Conservation (phyloP, 2,329 filamentous ascomycete species). For the Aphanoascus verrucosus region DNA sequence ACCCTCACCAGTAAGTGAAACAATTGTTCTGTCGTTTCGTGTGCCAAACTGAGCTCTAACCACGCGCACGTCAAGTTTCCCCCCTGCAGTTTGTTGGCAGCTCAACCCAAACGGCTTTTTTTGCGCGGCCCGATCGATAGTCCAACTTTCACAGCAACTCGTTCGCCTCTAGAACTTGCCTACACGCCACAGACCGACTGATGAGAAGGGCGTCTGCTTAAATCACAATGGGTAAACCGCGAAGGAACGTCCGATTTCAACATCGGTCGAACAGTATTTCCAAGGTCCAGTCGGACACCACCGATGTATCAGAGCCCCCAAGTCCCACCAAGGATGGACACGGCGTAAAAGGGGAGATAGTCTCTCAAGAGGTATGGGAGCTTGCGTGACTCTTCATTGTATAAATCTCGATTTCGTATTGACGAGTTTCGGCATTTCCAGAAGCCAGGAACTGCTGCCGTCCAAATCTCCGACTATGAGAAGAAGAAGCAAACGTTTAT, state of each 20-base stretch:
- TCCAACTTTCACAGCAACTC: not conserved
- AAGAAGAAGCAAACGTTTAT: slow-evolving; percentile 99
- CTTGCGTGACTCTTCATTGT: not conserved
- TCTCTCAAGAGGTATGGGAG: slow-evolving; percentile 21
- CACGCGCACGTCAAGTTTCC: not conserved
- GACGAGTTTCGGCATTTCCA: slow-evolving; percentile 4
- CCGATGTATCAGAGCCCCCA: slow-evolving; percentile 42
- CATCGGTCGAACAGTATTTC: slow-evolving; percentile 39
- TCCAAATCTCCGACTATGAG: slow-evolving; percentile 61
- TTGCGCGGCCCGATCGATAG: slow-evolving; percentile 8
- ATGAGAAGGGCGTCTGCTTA: slow-evolving; percentile 6
- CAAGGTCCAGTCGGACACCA: slow-evolving; percentile 45
- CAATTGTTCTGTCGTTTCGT: not conserved
- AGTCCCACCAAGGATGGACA: slow-evolving; percentile 42
- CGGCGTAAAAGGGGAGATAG: slow-evolving; percentile 25
- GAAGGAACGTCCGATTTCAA: slow-evolving; percentile 52
- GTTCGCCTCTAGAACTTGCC: not conserved
- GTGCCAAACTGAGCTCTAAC: not conserved
- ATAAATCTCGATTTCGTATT: not conserved
- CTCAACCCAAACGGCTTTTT: slow-evolving; percentile 9
- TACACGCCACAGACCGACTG: not conserved
- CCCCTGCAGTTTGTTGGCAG: not conserved
- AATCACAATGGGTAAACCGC: slow-evolving; percentile 41
- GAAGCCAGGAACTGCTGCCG: slow-evolving; percentile 4
- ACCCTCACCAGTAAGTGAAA: not conserved